Evolutionary conservation across 2,329 filamentous ascomycete species (phyloP), one percentile per base, ranked within the genome.

Genomic region (Elsinoe necatrix): DNA sequence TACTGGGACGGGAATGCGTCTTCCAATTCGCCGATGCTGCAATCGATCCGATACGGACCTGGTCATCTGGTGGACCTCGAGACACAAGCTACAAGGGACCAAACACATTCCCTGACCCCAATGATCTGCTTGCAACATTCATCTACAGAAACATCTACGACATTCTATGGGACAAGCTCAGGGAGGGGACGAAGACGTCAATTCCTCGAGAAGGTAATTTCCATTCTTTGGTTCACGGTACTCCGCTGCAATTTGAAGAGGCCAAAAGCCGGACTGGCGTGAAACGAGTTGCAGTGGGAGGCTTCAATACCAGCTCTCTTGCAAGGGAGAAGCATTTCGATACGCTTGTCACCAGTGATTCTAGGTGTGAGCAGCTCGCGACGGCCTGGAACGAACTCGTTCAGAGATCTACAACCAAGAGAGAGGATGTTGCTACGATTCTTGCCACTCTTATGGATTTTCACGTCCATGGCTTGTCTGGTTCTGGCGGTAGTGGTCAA

Each of bases 1-100:
- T 50, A 9, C 43, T 63, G 21, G 59, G 29, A 0, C 47, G 31
- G 2, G 54, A 48, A 18, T 52, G 45, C 29, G 42, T 56, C 34
- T 61, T 61, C 51, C 61, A 63, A 45, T 61, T 60, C 41, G 57
- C 60, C 20, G 61, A 63, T 47, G 43, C 45, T 2, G 58, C 60
- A 1, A 21, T 61, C 12, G 50, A 58, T 39, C 55, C 47, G 42
- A 61, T 50, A 50, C 45, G 31, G 18, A 18, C 37, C 16, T 57
- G 58, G 58, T 57, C 47, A 16, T 23, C 42, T 8, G 27, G 20
- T 21, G 57, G 57, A n/a, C 43, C 23, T 18, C 43, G 45, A 50
- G n/a, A 39, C 14, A 16, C 23, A 16, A 23, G 14, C 16, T 27
- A 34, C 18, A 1, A 35, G 21, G 12, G 35, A 39, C 20, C 9